Evolutionary conservation across 2,329 filamentous ascomycete species (phyloP).

Genomic region (Aspergillus unguis): DNA sequence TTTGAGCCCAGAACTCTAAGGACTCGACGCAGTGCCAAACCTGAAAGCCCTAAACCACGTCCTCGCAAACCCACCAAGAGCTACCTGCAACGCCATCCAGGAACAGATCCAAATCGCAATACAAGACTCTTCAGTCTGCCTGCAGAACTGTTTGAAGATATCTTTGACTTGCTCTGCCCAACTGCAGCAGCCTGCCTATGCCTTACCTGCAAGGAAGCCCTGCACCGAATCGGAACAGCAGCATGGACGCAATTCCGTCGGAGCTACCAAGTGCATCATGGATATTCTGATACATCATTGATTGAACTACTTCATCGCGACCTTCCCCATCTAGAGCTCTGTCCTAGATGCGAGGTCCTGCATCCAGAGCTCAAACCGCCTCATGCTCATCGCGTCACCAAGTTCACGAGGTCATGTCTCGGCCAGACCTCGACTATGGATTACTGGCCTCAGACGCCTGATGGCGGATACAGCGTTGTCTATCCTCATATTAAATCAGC

Average conservation of each 20-base stretch:
- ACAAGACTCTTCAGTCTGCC: neutral
- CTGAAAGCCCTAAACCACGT: neutral
- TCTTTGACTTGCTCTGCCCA: neutral
- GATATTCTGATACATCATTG: neutral
- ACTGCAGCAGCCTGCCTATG: neutral
- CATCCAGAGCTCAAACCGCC: slow-evolving; percentile 5
- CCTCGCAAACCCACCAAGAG: neutral
- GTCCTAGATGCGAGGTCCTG: slow-evolving; percentile 1
- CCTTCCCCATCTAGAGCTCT: neutral
- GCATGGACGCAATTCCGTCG: neutral
- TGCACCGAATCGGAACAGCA: neutral
- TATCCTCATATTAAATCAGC: slow-evolving; percentile 1
- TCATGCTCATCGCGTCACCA: slow-evolving; percentile 1
- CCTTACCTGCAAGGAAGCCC: slow-evolving; percentile 8
- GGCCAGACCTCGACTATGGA: slow-evolving; percentile 2
- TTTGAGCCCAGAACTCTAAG: neutral
- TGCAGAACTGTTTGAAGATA: slow-evolving; percentile 2
- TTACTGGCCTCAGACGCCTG: slow-evolving; percentile 4
- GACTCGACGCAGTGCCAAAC: neutral
- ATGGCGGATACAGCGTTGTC: slow-evolving; percentile 2
- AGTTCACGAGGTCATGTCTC: slow-evolving; percentile 4
- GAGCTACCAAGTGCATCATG: neutral
- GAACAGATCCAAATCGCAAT: neutral
- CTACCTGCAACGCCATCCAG: neutral
- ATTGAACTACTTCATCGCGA: slow-evolving; percentile 1